Evolutionary conservation across 495 filamentous ascomycete genomes (phyloP).

Genomic region (Aspergillus incahuasiensis): DNA sequence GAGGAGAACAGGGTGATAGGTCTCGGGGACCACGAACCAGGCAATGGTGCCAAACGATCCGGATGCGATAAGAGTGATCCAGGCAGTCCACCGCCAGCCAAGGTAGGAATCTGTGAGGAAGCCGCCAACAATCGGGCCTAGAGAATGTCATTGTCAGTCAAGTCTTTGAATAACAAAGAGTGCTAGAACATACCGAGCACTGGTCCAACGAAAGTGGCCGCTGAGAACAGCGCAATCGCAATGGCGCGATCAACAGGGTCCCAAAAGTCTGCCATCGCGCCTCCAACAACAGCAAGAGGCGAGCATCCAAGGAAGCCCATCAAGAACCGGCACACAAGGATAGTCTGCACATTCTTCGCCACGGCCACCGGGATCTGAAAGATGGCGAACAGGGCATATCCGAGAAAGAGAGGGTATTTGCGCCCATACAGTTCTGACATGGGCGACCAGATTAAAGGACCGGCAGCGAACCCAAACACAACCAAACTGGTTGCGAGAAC

Average conservation of each 20-base stretch:
- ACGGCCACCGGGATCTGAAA: conserved; percentile 61
- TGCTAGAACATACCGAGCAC: conserved; percentile 33
- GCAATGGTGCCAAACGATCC: conserved; percentile 44
- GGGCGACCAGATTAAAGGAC: conserved; percentile 53
- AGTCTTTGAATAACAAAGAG: neutral
- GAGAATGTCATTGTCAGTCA: conserved; percentile 3
- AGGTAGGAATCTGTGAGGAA: conserved; percentile 53
- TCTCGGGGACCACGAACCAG: conserved; percentile 55
- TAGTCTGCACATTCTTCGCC: conserved; percentile 52
- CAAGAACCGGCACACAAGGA: conserved; percentile 59
- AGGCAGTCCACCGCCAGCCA: conserved; percentile 63
- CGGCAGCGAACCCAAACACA: conserved; percentile 51
- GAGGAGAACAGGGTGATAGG: conserved; percentile 54
- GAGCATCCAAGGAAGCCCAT: conserved; percentile 59
- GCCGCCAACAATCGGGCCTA: conserved; percentile 40
- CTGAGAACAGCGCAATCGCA: conserved; percentile 54
- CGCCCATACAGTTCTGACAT: conserved; percentile 56
- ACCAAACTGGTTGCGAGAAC: conserved; percentile 53
- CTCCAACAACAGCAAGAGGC: conserved; percentile 58
- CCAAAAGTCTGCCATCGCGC: conserved; percentile 59
- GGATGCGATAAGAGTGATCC: conserved; percentile 56
- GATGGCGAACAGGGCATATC: conserved; percentile 52
- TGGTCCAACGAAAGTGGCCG: conserved; percentile 53
- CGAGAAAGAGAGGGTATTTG: conserved; percentile 51
- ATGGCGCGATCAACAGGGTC: conserved; percentile 54